Percentiles rank a stretch among this genome's conserved stretches.
Evolutionary conservation across 2,329 filamentous ascomycete species (phyloP).

Genomic region (Didymella lethalis): DNA sequence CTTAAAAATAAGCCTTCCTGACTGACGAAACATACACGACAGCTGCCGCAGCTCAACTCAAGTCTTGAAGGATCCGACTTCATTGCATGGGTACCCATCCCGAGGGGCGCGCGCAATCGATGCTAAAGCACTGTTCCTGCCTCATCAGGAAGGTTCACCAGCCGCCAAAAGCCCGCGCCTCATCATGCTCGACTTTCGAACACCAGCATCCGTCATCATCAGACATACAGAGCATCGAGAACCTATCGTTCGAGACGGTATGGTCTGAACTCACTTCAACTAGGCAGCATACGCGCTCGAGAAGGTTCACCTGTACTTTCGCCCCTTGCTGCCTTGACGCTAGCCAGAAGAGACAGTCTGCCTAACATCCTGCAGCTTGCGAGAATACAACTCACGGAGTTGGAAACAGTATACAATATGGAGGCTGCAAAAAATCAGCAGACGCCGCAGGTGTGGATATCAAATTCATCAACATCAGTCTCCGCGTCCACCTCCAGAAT

Average conservation of each 20-base stretch:
- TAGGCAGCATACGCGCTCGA: constrained; percentile 8
- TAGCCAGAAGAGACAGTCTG: constrained; percentile 10
- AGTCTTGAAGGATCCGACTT: constrained; percentile 9
- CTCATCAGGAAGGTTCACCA: constrained; percentile 16
- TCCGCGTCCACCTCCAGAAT: constrained; percentile 14
- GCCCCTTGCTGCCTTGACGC: constrained; percentile 16
- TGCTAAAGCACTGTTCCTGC: constrained; percentile 5
- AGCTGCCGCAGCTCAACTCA: neutral
- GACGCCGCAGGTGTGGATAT: neutral
- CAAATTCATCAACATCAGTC: neutral
- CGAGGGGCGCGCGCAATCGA: constrained; percentile 22
- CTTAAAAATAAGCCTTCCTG: no score
- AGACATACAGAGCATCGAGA: neutral
- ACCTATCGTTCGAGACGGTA: neutral
- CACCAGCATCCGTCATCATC: constrained; percentile 1
- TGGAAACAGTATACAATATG: constrained; percentile 2
- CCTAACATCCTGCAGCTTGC: constrained; percentile 8
- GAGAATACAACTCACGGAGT: neutral
- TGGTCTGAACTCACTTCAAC: neutral
- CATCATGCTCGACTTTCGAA: neutral
- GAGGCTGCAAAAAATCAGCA: neutral
- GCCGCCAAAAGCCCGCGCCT: constrained; percentile 17
- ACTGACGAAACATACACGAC: no score
- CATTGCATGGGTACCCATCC: constrained; percentile 22
- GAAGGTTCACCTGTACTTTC: constrained; percentile 2